Conservation (phyloP, 805 yeast genomes). For the Wickerhamiella bombiphila region DNA sequence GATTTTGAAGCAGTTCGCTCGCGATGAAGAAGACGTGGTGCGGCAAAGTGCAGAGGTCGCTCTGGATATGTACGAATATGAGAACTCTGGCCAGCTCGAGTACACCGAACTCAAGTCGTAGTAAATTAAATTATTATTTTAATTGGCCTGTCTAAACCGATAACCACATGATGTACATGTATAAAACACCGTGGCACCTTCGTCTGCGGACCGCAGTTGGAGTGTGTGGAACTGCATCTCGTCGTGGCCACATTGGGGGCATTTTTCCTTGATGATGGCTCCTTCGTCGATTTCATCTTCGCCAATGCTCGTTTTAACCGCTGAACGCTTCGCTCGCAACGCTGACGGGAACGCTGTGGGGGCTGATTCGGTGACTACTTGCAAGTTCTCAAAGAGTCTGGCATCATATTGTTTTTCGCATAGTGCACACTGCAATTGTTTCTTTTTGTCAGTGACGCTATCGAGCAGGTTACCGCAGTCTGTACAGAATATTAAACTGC, state of each 20-base stretch:
- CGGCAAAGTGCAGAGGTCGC: slow-evolving; percentile 96
- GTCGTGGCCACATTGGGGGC: slow-evolving; percentile 97
- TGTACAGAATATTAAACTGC: slow-evolving; percentile 83
- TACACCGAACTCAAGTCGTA: slow-evolving; percentile 34
- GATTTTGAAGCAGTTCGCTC: slow-evolving; percentile 59
- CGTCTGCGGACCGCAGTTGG: slow-evolving; percentile 96
- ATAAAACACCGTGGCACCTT: slow-evolving; percentile 96
- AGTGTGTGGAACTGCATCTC: slow-evolving; percentile 97
- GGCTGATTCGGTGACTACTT: slow-evolving; percentile 76
- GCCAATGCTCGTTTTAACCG: slow-evolving; percentile 72
- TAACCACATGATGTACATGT: slow-evolving; percentile 90
- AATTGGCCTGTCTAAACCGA: slow-evolving; percentile 88
- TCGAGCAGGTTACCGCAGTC: slow-evolving; percentile 87
- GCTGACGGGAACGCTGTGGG: slow-evolving; percentile 90
- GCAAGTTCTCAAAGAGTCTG: slow-evolving; percentile 52
- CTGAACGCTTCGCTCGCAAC: slow-evolving; percentile 65
- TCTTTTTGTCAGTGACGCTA: slow-evolving; percentile 36
- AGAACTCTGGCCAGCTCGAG: slow-evolving; percentile 69
- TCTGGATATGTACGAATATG: slow-evolving; percentile 94
- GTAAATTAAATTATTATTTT: slow-evolving; percentile 6
- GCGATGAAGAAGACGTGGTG: slow-evolving; percentile 78
- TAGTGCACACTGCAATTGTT: slow-evolving; percentile 32
- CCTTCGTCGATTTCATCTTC: slow-evolving; percentile 79
- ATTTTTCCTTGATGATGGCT: slow-evolving; percentile 90
- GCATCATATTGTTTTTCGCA: slow-evolving; percentile 32